These are phyloP conservation scores for Linaria vulgaris DNA, from an alignment of 257 asterid genomes.

Conservation along the genomic window DNA sequence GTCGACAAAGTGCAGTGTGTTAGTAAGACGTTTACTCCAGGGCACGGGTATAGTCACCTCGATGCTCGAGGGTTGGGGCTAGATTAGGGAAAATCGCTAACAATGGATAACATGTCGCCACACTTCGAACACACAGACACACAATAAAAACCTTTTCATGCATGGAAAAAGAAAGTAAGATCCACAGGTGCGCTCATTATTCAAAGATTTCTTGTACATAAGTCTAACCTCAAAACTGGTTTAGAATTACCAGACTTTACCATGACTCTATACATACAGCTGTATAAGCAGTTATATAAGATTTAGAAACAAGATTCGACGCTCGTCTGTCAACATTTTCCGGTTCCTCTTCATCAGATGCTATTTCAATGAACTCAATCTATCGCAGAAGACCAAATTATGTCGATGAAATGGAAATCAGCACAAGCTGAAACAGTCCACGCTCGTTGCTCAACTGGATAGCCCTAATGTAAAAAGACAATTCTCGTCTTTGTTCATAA, in stretches of 20 bases:
- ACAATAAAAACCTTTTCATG: too few relatives aligned
- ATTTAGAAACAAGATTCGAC: slow-evolving; percentile 16
- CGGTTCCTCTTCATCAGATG: slow-evolving; percentile 24
- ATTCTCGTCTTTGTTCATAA: slow-evolving; percentile 62
- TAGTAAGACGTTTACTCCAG: too few relatives aligned
- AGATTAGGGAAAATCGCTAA: too few relatives aligned
- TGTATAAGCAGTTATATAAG: too few relatives aligned
- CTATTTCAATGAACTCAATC: not conserved
- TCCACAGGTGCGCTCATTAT: slow-evolving; percentile 20
- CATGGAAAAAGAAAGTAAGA: not conserved
- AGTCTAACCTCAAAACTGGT: slow-evolving; percentile 26
- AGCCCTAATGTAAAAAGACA: slow-evolving; percentile 32
- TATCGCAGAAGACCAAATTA: too few relatives aligned
- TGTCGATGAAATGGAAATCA: not conserved
- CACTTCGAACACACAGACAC: too few relatives aligned
- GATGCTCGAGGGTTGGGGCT: too few relatives aligned
- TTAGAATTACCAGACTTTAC: slow-evolving; percentile 21
- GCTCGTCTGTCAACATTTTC: slow-evolving; percentile 28
- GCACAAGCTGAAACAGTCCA: slow-evolving; percentile 27
- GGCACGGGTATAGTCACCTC: too few relatives aligned
- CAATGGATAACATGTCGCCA: too few relatives aligned
- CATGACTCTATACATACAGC: slow-evolving; percentile 28
- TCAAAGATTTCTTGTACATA: slow-evolving; percentile 23
- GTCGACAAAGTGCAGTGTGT: too few relatives aligned
- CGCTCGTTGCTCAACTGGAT: slow-evolving; percentile 25